phyloP scores from a whole-genome alignment of 2,329 filamentous ascomycete species.

The Sordariomycetes sp. region DNA sequence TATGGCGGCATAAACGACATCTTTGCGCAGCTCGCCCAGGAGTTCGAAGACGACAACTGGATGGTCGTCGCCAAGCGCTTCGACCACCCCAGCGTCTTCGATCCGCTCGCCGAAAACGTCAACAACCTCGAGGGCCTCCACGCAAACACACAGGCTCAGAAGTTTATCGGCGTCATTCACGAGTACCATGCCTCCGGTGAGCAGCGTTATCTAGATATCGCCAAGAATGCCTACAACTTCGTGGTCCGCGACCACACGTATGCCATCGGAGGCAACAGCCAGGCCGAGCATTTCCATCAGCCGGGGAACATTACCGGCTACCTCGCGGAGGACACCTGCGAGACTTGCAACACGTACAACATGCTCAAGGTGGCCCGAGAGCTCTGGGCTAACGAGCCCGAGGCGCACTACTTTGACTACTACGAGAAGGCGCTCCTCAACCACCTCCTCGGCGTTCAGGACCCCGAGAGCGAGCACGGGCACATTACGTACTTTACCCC shows the following conservation, averaged over 20 bases:
- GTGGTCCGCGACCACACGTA: conserved; percentile 32
- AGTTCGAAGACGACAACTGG: conserved; percentile 30
- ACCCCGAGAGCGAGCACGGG: conserved; percentile 27
- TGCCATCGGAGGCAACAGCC: conserved; percentile 39
- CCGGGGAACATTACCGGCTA: conserved; percentile 30
- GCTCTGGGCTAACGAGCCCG: conserved; percentile 29
- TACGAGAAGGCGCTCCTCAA: conserved; percentile 37
- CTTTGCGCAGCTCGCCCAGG: conserved; percentile 30
- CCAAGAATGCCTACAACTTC: conserved; percentile 33
- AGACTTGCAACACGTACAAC: conserved; percentile 41
- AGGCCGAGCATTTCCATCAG: conserved; percentile 34
- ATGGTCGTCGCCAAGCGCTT: conserved; percentile 31
- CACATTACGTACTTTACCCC: conserved; percentile 40
- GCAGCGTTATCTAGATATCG: conserved; percentile 29
- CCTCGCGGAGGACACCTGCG: conserved; percentile 30
- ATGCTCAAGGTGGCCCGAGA: conserved; percentile 42
- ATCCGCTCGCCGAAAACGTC: conserved; percentile 28
- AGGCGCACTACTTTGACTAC: conserved; percentile 33
- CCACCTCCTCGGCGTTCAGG: conserved; percentile 34
- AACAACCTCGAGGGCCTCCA: conserved; percentile 33
- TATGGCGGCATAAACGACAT: conserved; percentile 41
- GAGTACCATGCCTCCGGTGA: conserved; percentile 34
- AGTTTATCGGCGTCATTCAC: conserved; percentile 35
- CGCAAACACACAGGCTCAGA: conserved; percentile 39
- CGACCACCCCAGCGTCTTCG: conserved; percentile 31